Evolutionary conservation across 306 rosid species (phyloP), one percentile per base, ranked within the genome.

Genomic region (Glycine latifolia): DNA sequence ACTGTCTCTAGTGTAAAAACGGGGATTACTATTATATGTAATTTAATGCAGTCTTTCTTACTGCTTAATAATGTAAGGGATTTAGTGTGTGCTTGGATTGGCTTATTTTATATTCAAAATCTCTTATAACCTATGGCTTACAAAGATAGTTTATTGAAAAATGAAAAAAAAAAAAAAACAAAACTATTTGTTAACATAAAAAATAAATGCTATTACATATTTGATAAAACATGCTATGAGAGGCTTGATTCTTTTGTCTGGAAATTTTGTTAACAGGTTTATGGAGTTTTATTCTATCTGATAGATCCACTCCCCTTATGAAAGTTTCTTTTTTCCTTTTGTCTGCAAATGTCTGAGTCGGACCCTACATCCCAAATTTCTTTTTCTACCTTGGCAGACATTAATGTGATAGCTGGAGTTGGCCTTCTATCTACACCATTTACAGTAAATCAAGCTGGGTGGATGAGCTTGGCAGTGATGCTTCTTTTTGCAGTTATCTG

Each of bases 391-490:
- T 46, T 71, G 75, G 82, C 85, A 92, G 95, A 86, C 71, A 35
- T 92, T 59, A 91, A 92, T 75, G 90, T 92, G 63, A 75, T 92
- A 91, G 92, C 90, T 60, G 95, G 95, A 56, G 88, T 92, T 35
- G 97, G 95, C 47, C 89, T 89, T 71, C 92, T 92, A 20, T 92
- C 93, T 14, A 81, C 95, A 8, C 97, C 95, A 60, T 86, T 20
- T 76, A 87, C 92, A 0, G 74, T 91, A 82, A 88, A 81, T 83
- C 12, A 94, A 89, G 94, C 91, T 53, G 98, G 98, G 14, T 92
- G 97, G 98, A 87, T 84, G 13, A 75, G 97, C 81, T 49, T 91
- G 85, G 83, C 33, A 13, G 89, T 92, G 75, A 82, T 92, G 54
- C 68, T 88, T 56, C 37, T 91, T 15, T 92, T 90, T 77, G 93